These are phyloP conservation scores for Eucalyptus pauciflora DNA, from an alignment of 345 rosid genomes.

Conservation along the genomic window DNA sequence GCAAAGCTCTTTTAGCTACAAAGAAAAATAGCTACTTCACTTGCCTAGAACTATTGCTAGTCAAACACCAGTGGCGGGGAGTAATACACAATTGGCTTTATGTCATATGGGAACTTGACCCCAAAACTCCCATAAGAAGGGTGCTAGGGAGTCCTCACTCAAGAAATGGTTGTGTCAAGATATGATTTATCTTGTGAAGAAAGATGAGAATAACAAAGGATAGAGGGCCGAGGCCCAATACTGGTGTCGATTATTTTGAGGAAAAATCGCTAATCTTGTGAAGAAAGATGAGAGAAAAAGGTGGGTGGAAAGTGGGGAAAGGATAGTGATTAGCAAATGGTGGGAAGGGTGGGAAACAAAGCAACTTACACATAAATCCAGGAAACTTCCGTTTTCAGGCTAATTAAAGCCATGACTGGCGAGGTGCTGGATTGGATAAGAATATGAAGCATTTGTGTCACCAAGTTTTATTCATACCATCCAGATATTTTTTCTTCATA, in stretches of 20 bases:
- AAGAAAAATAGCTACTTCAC: not conserved
- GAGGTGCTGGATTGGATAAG: not conserved
- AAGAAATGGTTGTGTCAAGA: not conserved
- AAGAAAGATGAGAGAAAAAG: not conserved
- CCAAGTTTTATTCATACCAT: too few species aligned
- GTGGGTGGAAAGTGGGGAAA: not conserved
- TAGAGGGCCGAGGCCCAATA: not conserved
- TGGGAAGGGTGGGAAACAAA: not conserved
- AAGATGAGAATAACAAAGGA: not conserved
- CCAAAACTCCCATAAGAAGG: not conserved
- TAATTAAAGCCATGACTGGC: not conserved
- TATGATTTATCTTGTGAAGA: not conserved
- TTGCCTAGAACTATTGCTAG: not conserved
- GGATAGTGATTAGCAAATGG: not conserved
- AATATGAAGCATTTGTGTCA: too few species aligned
- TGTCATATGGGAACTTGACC: slow-evolving; percentile 2
- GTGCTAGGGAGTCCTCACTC: not conserved
- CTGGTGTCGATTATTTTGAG: not conserved
- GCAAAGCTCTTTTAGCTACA: not conserved
- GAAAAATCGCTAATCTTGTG: not conserved
- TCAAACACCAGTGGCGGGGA: not conserved
- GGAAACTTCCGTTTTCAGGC: not conserved
- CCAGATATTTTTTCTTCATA: not conserved
- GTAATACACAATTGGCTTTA: slow-evolving; percentile 29
- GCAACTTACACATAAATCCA: not conserved